Base-by-base conservation (phyloP, 2,329 filamentous ascomycete species). In the Diaporthe capsici region DNA sequence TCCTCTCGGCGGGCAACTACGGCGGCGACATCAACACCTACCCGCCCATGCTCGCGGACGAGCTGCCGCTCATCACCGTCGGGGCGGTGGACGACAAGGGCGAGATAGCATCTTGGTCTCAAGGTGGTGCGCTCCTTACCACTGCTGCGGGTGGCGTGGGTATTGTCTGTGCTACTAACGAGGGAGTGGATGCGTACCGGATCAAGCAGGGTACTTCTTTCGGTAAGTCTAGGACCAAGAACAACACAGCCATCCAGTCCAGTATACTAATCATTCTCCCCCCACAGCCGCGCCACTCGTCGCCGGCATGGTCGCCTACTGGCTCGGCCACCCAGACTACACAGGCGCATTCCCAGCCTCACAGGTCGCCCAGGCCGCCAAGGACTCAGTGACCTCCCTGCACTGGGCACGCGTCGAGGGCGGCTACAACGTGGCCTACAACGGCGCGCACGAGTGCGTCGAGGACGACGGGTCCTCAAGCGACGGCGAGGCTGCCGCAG, bases 281-380 rank as follows among this genome's bases (percentile, higher is more conserved):
- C 22, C 1, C 20, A 39, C 13, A 67, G 63, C 63, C 9, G 63
- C 63, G 2, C 63, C 63, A 9, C 63, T 67, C 6, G 63, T 67
- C 20, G 63, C 63, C 10, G 63, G 63, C 3, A 67, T 67, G 63
- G 63, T 51, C 1, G 63, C 63, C 20, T 67, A 67, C 31, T 67
- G 63, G 63, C 63, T 67, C 22, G 63, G 63, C 28, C 63, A 67
- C 63, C 63, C 44, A 67, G 63, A 67, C 44, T 67, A 67, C 63
- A 25, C 28, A 4, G 63, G 44, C 2, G 63, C 63, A 25, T 67
- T 67, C 63, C 44, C 63, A 20, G 44, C 63, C 44, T 67, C 63
- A 3, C 44, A 67, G 63, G 44, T 67, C 5, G 44, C 63, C 6
- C 63, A 51, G 17, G 63, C 63, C 31, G 44, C 44, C 44, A 67